Evolutionary conservation across 208 protist species (phyloP).

Genomic region (Trypanosoma conorhini): DNA sequence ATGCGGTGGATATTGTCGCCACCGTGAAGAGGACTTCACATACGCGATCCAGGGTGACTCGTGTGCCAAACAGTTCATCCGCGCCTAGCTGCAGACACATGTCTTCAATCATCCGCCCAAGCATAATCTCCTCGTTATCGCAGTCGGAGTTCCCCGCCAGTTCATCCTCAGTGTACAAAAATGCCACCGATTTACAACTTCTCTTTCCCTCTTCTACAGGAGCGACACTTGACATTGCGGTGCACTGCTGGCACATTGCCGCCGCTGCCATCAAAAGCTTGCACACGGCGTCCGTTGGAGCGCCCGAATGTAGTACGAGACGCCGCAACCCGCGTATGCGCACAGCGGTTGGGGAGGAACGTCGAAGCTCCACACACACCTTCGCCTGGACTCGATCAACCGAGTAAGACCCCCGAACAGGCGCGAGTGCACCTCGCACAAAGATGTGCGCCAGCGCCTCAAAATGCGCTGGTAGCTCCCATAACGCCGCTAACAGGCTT

Average conservation of each 20-base stretch:
- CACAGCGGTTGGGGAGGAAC: background rate
- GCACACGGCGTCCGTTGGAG: conserved; percentile 11
- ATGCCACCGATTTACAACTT: background rate
- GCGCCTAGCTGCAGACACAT: conserved; percentile 40
- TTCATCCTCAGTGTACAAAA: conserved; percentile 6
- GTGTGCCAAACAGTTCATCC: conserved; percentile 53
- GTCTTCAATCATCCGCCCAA: conserved; percentile 38
- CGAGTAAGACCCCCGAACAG: conserved; percentile 11
- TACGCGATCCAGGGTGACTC: conserved; percentile 32
- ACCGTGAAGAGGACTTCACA: conserved; percentile 39
- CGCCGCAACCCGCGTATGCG: conserved; percentile 20
- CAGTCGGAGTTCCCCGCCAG: background rate
- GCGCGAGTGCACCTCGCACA: conserved; percentile 24
- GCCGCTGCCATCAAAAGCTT: conserved; percentile 16
- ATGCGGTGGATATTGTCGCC: conserved; percentile 40
- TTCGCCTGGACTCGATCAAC: conserved; percentile 17
- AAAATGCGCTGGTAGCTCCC: conserved; percentile 23
- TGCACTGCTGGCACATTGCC: conserved; percentile 15
- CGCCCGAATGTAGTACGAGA: conserved; percentile 1
- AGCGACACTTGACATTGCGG: background rate
- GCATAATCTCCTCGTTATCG: conserved; percentile 11
- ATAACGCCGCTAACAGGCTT: conserved; percentile 16
- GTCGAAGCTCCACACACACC: background rate
- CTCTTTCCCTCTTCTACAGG: background rate
- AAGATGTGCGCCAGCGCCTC: conserved; percentile 25